Conservation (phyloP, 768 basidiomycete genomes). For the Lentinula raphanica region DNA sequence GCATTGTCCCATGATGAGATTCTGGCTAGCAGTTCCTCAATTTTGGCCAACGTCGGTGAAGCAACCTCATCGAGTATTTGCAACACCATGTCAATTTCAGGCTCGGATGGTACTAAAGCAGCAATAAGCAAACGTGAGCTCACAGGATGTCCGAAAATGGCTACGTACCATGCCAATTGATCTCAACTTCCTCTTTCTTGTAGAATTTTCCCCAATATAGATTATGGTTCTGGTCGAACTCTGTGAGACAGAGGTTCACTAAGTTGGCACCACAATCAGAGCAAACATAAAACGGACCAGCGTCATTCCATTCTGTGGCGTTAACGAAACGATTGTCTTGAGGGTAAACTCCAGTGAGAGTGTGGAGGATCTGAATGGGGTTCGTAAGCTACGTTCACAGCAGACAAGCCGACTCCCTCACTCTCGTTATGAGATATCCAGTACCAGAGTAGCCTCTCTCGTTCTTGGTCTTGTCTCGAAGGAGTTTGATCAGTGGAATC, state of each 20-base stretch:
- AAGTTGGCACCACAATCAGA: too few relatives aligned
- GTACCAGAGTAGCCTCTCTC: slow-evolving; percentile 85
- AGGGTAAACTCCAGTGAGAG: slow-evolving; percentile 72
- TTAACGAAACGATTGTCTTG: slow-evolving; percentile 79
- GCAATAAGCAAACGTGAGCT: slow-evolving; percentile 10
- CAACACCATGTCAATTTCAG: slow-evolving; percentile 76
- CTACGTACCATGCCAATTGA: slow-evolving; percentile 90
- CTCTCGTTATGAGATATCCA: slow-evolving; percentile 69
- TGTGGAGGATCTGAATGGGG: slow-evolving; percentile 42
- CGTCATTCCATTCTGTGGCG: slow-evolving; percentile 68
- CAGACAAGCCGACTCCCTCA: slow-evolving; percentile 17
- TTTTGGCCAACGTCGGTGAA: slow-evolving; percentile 57
- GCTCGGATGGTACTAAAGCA: slow-evolving; percentile 47
- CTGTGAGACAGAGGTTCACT: slow-evolving; percentile 25
- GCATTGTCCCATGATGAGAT: slow-evolving; percentile 58
- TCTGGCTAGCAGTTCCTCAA: slow-evolving; percentile 57
- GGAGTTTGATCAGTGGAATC: slow-evolving; percentile 52
- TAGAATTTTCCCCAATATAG: slow-evolving; percentile 78
- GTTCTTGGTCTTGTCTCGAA: slow-evolving; percentile 77
- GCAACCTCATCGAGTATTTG: slow-evolving; percentile 71
- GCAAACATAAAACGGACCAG: slow-evolving; percentile 42
- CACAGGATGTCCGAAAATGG: slow-evolving; percentile 9
- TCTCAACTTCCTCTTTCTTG: slow-evolving; percentile 69
- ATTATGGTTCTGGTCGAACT: slow-evolving; percentile 58
- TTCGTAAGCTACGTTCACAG: neutral